Conservation (phyloP, 352 stramenopile species). For the Blastocystis sp. region DNA sequence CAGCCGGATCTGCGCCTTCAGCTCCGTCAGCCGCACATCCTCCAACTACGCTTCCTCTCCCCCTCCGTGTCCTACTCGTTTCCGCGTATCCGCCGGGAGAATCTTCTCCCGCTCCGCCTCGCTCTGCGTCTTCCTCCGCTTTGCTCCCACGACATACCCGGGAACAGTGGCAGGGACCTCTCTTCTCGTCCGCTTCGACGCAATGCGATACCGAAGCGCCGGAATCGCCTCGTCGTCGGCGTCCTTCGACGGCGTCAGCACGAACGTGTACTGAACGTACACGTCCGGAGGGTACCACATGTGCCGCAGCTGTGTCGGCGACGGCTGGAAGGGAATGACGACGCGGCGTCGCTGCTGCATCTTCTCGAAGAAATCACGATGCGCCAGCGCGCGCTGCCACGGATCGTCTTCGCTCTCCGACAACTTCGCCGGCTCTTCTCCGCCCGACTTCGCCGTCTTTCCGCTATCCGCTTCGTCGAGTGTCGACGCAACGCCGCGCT, state of each 20-base stretch:
- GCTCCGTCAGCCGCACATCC: not conserved
- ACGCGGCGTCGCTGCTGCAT: not conserved
- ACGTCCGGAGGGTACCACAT: not conserved
- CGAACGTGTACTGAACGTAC: not conserved
- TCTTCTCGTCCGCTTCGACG: not conserved
- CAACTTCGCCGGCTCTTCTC: not conserved
- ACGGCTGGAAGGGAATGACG: constrained; percentile 3
- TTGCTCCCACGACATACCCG: not conserved
- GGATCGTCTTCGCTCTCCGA: not conserved
- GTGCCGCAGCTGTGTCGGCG: not conserved
- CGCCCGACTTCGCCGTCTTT: not conserved
- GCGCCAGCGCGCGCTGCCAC: not conserved
- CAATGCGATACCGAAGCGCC: not conserved
- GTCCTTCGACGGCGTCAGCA: not conserved
- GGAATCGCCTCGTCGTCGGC: not conserved
- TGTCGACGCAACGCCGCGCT: not conserved
- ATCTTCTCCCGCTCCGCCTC: not conserved
- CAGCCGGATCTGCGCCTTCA: not conserved
- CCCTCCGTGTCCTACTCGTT: not conserved
- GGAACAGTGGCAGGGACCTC: not conserved
- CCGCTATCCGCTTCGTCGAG: too few species aligned
- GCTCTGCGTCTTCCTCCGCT: not conserved
- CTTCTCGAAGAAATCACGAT: not conserved
- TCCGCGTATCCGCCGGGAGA: not conserved
- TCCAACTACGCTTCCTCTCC: not conserved